Conservation (phyloP, 176 grass and related monocot genomes). For the Dactylis glomerata region DNA sequence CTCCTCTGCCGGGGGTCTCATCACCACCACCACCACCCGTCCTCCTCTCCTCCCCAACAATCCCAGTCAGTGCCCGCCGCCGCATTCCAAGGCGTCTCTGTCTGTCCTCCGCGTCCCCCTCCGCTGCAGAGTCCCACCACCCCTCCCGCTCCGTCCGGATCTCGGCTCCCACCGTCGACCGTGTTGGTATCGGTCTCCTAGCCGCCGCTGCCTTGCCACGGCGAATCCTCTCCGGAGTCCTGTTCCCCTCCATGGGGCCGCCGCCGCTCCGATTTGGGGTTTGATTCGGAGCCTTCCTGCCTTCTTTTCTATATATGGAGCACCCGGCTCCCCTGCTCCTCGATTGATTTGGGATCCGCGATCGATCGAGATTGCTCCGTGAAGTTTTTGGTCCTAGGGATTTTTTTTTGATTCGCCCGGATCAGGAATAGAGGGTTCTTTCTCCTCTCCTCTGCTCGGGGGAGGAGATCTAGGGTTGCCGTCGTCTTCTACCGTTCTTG, state of each 20-base stretch:
- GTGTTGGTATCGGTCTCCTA: not conserved
- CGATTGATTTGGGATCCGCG: constrained; percentile 39
- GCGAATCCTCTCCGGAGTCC: not conserved
- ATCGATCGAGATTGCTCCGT: constrained; percentile 67
- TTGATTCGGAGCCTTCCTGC: not conserved
- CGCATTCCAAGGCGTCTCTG: constrained; percentile 25
- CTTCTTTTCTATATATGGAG: not conserved
- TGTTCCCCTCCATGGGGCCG: not conserved
- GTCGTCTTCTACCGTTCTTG: constrained; percentile 5
- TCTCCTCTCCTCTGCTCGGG: not conserved
- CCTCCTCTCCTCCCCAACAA: not conserved
- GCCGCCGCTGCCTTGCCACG: not conserved
- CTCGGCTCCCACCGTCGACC: not conserved
- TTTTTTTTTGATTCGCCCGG: constrained; percentile 63
- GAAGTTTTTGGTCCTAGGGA: constrained; percentile 86
- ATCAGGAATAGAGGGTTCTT: constrained; percentile 80
- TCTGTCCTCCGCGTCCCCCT: not conserved
- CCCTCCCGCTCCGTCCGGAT: not conserved
- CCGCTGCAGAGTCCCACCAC: not conserved
- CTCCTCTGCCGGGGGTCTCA: not conserved
- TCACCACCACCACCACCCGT: constrained; percentile 8
- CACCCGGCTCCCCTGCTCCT: constrained; percentile 8
- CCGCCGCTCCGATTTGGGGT: not conserved
- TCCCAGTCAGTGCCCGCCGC: constrained; percentile 15
- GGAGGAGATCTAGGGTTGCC: constrained; percentile 46